Base-by-base conservation (phyloP, 164 flowering plant species). In the Chimonanthus praecox region DNA sequence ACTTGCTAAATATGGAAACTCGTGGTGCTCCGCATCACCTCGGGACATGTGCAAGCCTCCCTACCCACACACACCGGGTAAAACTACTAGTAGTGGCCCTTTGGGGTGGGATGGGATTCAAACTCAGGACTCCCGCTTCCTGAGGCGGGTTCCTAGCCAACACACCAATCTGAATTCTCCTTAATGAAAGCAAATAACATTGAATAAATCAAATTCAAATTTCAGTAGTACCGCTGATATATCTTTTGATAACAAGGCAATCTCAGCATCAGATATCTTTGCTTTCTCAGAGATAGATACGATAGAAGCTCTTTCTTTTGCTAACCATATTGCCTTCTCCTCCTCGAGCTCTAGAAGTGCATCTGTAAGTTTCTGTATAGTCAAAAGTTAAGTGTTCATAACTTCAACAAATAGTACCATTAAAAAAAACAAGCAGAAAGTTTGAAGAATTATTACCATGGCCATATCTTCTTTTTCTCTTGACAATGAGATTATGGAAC, bases 391-490 rank as follows among this genome's bases (percentile, higher is more conserved):
- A 77, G 8, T n/a, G 49, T 70, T 60, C 15, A 49, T 49, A 48
- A 49, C 44, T 74, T 48, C 20, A 46, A 66, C 44, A 33, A 75
- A 49, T 69, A 3, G 20, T 18, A 66, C 47, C 65, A 33, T 44
- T 6, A 70, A 45, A 70, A 21, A 51, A 58, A 58, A 68, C 13
- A 9, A 4, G 33, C 18, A 43, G 66, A 58, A 64, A 51, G 47
- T n/a, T 70, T 46, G 9, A 45, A 70, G 20, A 64, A 20, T 45
- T 50, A 44, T n/a, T 85, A 95, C 99, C 97, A 86, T 84, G 49
- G 94, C 92, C 78, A 91, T 75, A 71, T 93, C 97, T 78, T 93
- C 97, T 83, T 88, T 95, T 79, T 91, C 94, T 74, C 80, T 87
- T 43, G 61, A 79, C 81, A 95, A 78, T 68, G 64, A 47, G 45